Conservation (phyloP, 148 eudicot genomes). For the Vaccinium corymbosum region DNA sequence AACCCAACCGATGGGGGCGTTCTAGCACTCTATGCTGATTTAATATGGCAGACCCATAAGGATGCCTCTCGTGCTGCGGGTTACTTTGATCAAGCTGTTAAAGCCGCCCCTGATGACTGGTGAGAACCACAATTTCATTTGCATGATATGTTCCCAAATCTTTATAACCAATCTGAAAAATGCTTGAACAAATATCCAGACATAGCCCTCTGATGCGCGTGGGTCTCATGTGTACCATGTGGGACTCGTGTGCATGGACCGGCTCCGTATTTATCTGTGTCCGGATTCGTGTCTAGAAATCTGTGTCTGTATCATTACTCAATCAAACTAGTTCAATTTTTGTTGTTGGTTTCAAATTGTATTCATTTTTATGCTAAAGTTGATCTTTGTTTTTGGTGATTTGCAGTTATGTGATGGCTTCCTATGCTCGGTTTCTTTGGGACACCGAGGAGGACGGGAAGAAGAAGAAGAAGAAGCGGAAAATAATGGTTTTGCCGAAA, state of each 20-base stretch:
- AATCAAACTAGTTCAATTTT: neutral
- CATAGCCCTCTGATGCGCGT: no score
- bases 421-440: slow-evolving; percentile 80
- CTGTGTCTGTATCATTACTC: neutral
- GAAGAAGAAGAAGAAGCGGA: slow-evolving; percentile 31
- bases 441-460: slow-evolving; percentile 62
- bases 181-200: neutral
- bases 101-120: slow-evolving; percentile 49
- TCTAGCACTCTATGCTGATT: slow-evolving; percentile 40
- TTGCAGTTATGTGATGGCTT: slow-evolving; percentile 71
- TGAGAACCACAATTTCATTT: neutral
- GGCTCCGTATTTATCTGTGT: no score
- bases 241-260: no score
- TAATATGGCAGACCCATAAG: slow-evolving; percentile 42
- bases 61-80: slow-evolving; percentile 34
- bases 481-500: neutral
- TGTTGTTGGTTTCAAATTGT: neutral
- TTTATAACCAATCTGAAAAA: neutral
- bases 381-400: neutral
- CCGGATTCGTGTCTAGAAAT: no score
- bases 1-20: slow-evolving; percentile 40
- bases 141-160: neutral
- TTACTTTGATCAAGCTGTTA: slow-evolving; percentile 46
- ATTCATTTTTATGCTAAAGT: neutral
- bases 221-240: no score